Evolutionary conservation across 2,329 filamentous ascomycete genomes (phyloP), one percentile per base, ranked within the genome.

Genomic region (Pseudogymnoascus sp.): DNA sequence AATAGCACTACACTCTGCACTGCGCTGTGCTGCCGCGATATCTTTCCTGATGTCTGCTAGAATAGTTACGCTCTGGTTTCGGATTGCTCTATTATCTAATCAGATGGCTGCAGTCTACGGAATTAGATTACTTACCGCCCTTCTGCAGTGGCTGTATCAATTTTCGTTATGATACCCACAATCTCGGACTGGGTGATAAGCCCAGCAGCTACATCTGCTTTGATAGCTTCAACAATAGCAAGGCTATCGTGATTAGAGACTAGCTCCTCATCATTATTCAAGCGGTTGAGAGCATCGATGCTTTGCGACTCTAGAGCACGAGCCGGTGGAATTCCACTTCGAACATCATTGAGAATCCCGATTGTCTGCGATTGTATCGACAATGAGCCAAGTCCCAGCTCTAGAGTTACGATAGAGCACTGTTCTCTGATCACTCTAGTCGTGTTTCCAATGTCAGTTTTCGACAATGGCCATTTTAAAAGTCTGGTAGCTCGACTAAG

Each of bases 81-180:
- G 35, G 14, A 36, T 14, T 36, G 35, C 12, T 36, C 35, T 36
- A 36, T 36, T 14, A 6, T 36, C 12, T 36, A 36, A 36, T 36
- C 35, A 36, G 35, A 30, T 60, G 22, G 18, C 35, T 58, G n/a
- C 64, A 61, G 12, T 63, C 37, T 3, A 47, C 39, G n/a, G 54
- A 18, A 12, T 68, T 54, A 18, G 60, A 37, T 37, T 67, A 67
- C 8, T 68, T 60, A 5, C 66, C 62, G 25, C 63, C 65, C 41
- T 67, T 65, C 33, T 65, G 36, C 50, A 68, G 67, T 11, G 65
- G 67, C 66, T 65, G 69, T 58, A 57, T 63, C 36, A 69, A 61
- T 36, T 36, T 36, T 36, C 35, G 35, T 36, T 36, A 36, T 36
- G 35, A 36, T 36, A 36, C 35, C 35, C 35, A 36, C 35, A n/a